Base-by-base conservation (phyloP, 169 alveolate species). In the Cyclospora cayetanensis region DNA sequence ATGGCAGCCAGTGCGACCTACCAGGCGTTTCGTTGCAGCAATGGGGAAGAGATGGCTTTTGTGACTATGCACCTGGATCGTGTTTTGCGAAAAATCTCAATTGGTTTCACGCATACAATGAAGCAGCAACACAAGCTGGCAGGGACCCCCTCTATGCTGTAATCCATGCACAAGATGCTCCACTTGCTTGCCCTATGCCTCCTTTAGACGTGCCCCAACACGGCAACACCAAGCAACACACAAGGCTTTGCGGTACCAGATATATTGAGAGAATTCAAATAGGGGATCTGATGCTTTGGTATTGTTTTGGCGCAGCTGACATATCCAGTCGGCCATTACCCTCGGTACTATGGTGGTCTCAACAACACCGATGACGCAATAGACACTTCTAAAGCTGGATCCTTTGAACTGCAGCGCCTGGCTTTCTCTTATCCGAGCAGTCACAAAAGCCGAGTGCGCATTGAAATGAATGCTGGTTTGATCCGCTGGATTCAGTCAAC, bases 401-500 rank as follows among this genome's bases (percentile, higher is more conserved):
- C 90, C 42, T 80, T 80, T 35, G 77, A 80, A 27, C 70, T 80
- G 74, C 90, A 80, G 22, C 90, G 90, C 55, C 50, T 80, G 55
- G 90, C 90, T n/a, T 80, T 80, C 35, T 27, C 90, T 15, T 80
- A 80, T 80, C 90, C 90, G 25, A 20, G 12, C 4, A 80, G 41
- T 52, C 90, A 80, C 52, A 80, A 50, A 34, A 80, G 90, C 11
- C 43, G n/a, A 29, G 90, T 80, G 41, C 90, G 90, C 39, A 80
- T 80, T 52, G 90, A 80, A 55, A 80, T 80, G 90, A 80, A 80
- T 52, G 90, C 90, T 39, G 90, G 90, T 1, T 53, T 80, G 53
- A 80, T 80, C 50, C 90, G 90, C 90, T 80, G 90, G 90, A 80
- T 80, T 53, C 90, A 80, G 74, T 80, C 90, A 12, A 50, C 90